These are phyloP conservation scores for Penicillium malachiteum DNA, from an alignment of 495 filamentous ascomycete genomes.

Conservation along the genomic window DNA sequence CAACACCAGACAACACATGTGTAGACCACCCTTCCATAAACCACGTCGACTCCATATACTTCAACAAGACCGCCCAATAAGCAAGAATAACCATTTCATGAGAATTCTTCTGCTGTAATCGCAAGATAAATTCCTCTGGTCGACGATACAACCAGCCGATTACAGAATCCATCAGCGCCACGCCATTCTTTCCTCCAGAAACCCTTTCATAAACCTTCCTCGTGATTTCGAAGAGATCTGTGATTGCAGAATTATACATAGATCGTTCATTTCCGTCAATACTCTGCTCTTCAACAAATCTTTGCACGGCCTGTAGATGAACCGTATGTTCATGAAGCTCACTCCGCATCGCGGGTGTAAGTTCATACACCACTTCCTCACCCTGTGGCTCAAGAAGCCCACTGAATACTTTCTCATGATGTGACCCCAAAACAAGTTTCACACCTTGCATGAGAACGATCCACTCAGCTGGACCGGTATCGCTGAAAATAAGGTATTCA, in stretches of 20 bases:
- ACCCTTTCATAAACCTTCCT: conserved; percentile 20
- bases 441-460: conserved; percentile 45
- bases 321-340: conserved; percentile 21
- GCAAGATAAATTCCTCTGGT: conserved; percentile 28
- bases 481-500: conserved; percentile 46
- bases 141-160: conserved; percentile 42
- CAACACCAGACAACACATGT: conserved; percentile 37
- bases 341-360: conserved; percentile 11
- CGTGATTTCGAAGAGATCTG: conserved; percentile 19
- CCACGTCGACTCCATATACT: conserved; percentile 36
- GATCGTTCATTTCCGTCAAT: background rate
- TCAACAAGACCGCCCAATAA: conserved; percentile 40
- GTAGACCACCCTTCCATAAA: conserved; percentile 39
- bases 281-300: conserved; percentile 13
- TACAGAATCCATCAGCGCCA: conserved; percentile 24
- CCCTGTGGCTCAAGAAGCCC: conserved; percentile 24
- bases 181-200: conserved; percentile 9
- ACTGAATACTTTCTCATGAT: conserved; percentile 27
- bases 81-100: conserved; percentile 38
- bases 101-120: conserved; percentile 34
- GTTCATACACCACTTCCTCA: background rate
- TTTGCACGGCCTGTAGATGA: conserved; percentile 14
- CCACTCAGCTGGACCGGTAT: conserved; percentile 41
- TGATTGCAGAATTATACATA: conserved; percentile 13
- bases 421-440: conserved; percentile 28